Evolutionary conservation across 495 filamentous ascomycete species (phyloP).

Genomic region (Cudoniella acicularis): DNA sequence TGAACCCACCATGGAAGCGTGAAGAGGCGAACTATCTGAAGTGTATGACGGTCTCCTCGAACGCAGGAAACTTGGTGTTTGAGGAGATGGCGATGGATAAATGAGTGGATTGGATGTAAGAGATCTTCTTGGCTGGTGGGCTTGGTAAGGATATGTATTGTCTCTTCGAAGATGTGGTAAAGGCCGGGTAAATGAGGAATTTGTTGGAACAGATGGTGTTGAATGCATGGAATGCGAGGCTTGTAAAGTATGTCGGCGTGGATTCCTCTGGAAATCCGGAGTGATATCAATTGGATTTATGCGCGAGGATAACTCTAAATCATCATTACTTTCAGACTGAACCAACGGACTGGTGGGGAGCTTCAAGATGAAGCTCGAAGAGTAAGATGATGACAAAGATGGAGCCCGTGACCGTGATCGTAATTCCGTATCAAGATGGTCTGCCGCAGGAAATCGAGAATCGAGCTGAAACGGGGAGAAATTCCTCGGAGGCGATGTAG

Average conservation of each 20-base stretch:
- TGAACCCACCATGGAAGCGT: conserved; percentile 94
- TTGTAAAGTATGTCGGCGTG: conserved; percentile 25
- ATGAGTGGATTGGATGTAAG: conserved; percentile 37
- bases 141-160: conserved; percentile 54
- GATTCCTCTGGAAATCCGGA: conserved; percentile 14
- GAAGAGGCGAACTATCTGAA: conserved; percentile 70
- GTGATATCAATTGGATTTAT: conserved; percentile 35
- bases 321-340: conserved; percentile 84
- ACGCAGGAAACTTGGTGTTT: conserved; percentile 53
- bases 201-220: conserved; percentile 14
- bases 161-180: conserved; percentile 28
- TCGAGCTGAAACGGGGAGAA: conserved; percentile 38
- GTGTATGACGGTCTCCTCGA: conserved; percentile 67
- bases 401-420: conserved; percentile 42
- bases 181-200: conserved; percentile 18
- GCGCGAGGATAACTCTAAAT: conserved; percentile 59
- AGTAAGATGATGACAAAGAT: conserved; percentile 70
- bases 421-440: conserved; percentile 5
- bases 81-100: conserved; percentile 54
- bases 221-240: conserved; percentile 29
- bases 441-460: conserved; percentile 23
- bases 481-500: conserved; percentile 44
- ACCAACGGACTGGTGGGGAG: conserved; percentile 90
- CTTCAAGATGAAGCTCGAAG: conserved; percentile 80
- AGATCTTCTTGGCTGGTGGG: conserved; percentile 70